phyloP scores from a whole-genome alignment of 2,329 filamentous ascomycete species.

The Epichloe aotearoae region DNA sequence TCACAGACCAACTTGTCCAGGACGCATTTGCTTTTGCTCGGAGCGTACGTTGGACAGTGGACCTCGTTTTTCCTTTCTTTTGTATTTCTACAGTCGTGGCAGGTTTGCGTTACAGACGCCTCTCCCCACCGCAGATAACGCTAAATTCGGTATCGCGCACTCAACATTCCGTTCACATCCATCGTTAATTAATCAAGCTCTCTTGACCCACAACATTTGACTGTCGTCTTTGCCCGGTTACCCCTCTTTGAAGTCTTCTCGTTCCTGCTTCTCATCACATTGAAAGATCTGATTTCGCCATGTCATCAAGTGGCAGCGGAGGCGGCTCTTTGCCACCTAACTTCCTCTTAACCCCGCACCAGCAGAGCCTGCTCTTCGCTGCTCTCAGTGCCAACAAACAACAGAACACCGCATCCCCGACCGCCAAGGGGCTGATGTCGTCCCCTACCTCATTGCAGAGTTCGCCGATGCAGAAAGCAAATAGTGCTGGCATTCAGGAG shows the following conservation, averaged over 20 bases:
- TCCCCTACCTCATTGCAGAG: conserved; percentile 36
- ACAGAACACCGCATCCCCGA: conserved; percentile 19
- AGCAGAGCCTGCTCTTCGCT: conserved; percentile 63
- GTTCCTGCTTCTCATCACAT: not conserved
- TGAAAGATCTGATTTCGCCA: conserved; percentile 12
- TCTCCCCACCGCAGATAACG: no score
- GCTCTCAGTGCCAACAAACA: conserved; percentile 59
- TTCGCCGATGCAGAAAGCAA: conserved; percentile 31
- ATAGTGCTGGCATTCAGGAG: conserved; percentile 43
- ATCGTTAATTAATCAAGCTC: not conserved
- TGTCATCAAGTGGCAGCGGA: conserved; percentile 37
- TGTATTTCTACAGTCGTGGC: no score
- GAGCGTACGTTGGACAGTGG: no score
- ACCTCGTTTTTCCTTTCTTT: no score
- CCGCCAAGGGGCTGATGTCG: conserved; percentile 27
- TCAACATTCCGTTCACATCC: not conserved
- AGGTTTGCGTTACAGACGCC: no score
- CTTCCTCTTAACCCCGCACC: conserved; percentile 61
- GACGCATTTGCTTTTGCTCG: no score
- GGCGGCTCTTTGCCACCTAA: conserved; percentile 31
- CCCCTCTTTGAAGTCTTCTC: not conserved
- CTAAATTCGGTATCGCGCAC: no score
- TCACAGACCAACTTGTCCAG: no score
- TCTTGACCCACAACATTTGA: not conserved
- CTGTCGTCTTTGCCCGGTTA: not conserved